Base-by-base conservation (phyloP, 192 early-diverging fungal species). In the Spinellus fusiger region DNA sequence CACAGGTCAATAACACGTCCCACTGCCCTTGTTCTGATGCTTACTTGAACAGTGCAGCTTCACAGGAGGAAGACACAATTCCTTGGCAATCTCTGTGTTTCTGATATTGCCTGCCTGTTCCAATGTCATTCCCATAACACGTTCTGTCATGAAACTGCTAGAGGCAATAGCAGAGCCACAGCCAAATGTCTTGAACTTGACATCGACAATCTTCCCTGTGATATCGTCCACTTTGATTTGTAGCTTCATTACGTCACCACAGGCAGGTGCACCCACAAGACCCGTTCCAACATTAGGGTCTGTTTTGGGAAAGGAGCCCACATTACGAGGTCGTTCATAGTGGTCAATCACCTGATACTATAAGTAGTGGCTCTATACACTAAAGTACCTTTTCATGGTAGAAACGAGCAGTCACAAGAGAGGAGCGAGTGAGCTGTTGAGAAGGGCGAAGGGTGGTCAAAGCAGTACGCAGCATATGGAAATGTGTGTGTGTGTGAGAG, bases 101-200 rank as follows among this genome's bases (percentile, higher is more conserved):
- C 91, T 97, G 69, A 98, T 93, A 70, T 90, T 77, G 15, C 84
- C 78, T 16, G 94, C 94, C 57, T 96, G 90, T 63, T 92, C 87
- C 25, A 98, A 77, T 56, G 82, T 92, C 88, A 98, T 81, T 5
- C 96, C 96, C 51, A 91, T 86, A 38, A 98, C 96, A 66, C 92
- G 89, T 73, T 98, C 93, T 22, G 96, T 96, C 68, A 92, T 93
- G 48, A 91, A 87, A 16, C 84, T 87, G 22, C 89, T 92, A 23
- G 89, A 92, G 16, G 96, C 96, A 69, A 98, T 98, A 27, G 96
- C 96, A 28, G 89, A 91, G 29, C 96, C 96, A 68, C 96, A 98
- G 26, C 96, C 96, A 77, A 95, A 98, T 0, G 96, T 98, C 78
- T 98, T 98, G 80, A 98, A 98, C 74, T 93, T 93, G 63, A 95